Evolutionary conservation across 106 monocot species (phyloP).

Genomic region (Dendrobium catenatum): DNA sequence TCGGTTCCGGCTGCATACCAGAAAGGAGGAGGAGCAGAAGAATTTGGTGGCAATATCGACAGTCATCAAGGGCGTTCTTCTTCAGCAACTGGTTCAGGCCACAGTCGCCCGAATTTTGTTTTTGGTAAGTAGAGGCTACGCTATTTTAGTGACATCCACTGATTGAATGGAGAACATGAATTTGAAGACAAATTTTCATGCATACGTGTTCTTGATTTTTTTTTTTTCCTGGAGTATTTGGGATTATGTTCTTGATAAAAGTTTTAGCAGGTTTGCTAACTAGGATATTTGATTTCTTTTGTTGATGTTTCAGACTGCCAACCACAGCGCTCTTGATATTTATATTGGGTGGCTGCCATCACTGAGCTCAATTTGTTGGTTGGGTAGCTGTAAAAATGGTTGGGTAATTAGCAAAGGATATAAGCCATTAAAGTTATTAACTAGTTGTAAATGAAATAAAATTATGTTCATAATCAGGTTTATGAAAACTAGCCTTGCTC

Average conservation of each 20-base stretch:
- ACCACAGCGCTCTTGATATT: neutral
- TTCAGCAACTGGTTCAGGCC: slow-evolving; percentile 67
- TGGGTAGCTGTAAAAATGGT: neutral
- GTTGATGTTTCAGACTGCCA: neutral
- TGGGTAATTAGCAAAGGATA: neutral
- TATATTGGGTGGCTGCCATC: neutral
- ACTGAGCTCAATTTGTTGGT: neutral
- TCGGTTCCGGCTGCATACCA: slow-evolving; percentile 56
- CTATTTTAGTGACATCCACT: neutral
- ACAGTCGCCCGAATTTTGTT: slow-evolving; percentile 51
- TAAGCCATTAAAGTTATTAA: neutral
- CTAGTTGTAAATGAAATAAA: too few species aligned
- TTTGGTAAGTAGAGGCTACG: slow-evolving; percentile 34
- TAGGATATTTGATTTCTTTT: neutral
- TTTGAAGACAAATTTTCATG: neutral
- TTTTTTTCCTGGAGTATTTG: neutral
- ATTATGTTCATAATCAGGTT: too few species aligned
- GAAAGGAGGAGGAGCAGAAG: slow-evolving; percentile 60
- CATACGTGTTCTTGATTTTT: neutral
- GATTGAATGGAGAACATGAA: neutral
- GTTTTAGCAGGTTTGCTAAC: neutral
- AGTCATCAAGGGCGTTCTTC: slow-evolving; percentile 62
- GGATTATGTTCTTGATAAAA: neutral
- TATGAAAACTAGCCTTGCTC: too few species aligned
- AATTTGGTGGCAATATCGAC: slow-evolving; percentile 42